Conservation (phyloP, 257 asterid genomes). For the Solanum okadae region DNA sequence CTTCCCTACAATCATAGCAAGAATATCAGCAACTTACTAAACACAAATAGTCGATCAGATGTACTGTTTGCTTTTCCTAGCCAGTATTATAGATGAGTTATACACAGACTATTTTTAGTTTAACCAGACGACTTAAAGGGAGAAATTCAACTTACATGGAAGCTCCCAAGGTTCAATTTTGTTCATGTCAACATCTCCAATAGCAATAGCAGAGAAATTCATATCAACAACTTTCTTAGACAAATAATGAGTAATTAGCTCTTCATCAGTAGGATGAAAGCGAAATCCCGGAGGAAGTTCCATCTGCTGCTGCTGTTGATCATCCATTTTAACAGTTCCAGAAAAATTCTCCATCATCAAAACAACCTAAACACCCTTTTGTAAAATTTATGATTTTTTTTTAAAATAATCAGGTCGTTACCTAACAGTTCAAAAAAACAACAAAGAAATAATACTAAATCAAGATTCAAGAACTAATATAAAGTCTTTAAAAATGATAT, state of each 20-base stretch:
- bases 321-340: slow-evolving; percentile 13
- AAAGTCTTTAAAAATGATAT: not conserved
- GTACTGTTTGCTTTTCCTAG: not conserved
- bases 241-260: slow-evolving; percentile 60
- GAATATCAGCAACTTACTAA: not conserved
- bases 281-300: slow-evolving; percentile 75
- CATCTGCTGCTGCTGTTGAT: slow-evolving; percentile 14
- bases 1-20: slow-evolving; percentile 26
- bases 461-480: not conserved
- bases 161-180: slow-evolving; percentile 76
- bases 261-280: slow-evolving; percentile 78
- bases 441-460: not conserved
- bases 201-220: slow-evolving; percentile 40
- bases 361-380: not conserved
- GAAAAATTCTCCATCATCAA: slow-evolving; percentile 31
- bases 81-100: not conserved
- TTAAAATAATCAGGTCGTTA: not conserved
- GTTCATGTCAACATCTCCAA: slow-evolving; percentile 79
- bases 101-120: not conserved
- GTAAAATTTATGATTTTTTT: not conserved
- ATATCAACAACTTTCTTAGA: slow-evolving; percentile 36
- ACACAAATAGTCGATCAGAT: not conserved
- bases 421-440: not conserved
- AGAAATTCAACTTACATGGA: slow-evolving; percentile 38
- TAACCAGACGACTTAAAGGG: not conserved